These are phyloP conservation scores for Musa troglodytarum DNA, from an alignment of 176 grass and related monocot species.

Conservation along the genomic window DNA sequence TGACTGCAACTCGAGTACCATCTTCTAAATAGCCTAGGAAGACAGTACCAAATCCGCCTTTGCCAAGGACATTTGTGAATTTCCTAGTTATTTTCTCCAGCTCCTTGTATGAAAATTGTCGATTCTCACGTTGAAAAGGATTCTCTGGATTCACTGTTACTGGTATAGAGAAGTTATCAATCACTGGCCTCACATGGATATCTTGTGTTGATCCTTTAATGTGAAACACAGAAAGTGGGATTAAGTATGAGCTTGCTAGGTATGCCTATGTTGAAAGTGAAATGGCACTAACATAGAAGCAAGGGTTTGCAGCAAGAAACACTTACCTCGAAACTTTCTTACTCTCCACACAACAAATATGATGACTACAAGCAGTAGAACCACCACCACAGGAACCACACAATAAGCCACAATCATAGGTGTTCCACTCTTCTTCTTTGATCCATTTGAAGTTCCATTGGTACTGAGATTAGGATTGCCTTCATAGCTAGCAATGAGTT, in stretches of 20 bases:
- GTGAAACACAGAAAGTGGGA: background rate
- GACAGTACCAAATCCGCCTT: slow-evolving; percentile 6
- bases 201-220: background rate
- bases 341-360: background rate
- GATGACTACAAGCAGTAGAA: background rate
- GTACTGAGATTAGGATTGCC: background rate
- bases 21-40: slow-evolving; percentile 1
- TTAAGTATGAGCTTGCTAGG: background rate
- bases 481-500: background rate
- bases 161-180: background rate
- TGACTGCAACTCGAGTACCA: slow-evolving; percentile 1
- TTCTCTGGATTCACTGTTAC: background rate
- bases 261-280: too few species aligned
- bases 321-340: background rate
- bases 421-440: background rate
- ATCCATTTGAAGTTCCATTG: background rate
- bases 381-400: background rate
- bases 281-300: background rate
- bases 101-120: slow-evolving; percentile 1
- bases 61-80: background rate
- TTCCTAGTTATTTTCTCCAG: background rate
- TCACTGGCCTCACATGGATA: background rate
- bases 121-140: background rate
- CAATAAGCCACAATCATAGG: background rate
- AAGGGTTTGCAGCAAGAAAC: background rate